Conservation (phyloP, 1,139 yeast species). For the Yamadazyma trypodendri region DNA sequence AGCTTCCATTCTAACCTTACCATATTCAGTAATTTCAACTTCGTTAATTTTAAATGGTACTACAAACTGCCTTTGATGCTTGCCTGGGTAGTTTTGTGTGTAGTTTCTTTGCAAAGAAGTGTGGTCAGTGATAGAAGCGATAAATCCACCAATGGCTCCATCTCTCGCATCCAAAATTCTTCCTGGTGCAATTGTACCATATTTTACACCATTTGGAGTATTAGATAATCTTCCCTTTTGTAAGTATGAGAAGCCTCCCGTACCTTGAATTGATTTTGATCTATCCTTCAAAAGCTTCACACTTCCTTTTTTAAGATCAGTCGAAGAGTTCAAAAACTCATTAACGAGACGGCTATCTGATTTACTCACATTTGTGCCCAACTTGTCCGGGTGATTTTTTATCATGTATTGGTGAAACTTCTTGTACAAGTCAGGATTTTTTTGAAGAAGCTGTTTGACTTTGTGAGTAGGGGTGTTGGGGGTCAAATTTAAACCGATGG, state of each 20-base stretch:
- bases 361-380: constrained; percentile 21
- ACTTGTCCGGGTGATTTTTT: constrained; percentile 33
- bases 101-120: constrained; percentile 42
- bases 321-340: constrained; percentile 23
- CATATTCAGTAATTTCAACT: constrained; percentile 38
- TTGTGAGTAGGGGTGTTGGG: constrained; percentile 26
- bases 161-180: constrained; percentile 56
- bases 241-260: constrained; percentile 72
- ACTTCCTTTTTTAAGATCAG: constrained; percentile 9
- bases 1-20: constrained; percentile 38
- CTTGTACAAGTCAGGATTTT: constrained; percentile 34
- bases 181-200: constrained; percentile 65
- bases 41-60: constrained; percentile 44
- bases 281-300: constrained; percentile 14
- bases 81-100: constrained; percentile 42
- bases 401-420: constrained; percentile 36
- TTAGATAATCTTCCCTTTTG: constrained; percentile 70
- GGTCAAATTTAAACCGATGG: constrained; percentile 30
- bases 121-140: constrained; percentile 44
- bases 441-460: constrained; percentile 26
- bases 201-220: constrained; percentile 71
- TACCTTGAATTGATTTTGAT: constrained; percentile 46
- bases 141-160: constrained; percentile 78
- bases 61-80: constrained; percentile 44
- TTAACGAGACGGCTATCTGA: constrained; percentile 24